Evolutionary conservation across 2,329 filamentous ascomycete species (phyloP), one percentile per base, ranked within the genome.

Genomic region (Bipolaris zeicola): DNA sequence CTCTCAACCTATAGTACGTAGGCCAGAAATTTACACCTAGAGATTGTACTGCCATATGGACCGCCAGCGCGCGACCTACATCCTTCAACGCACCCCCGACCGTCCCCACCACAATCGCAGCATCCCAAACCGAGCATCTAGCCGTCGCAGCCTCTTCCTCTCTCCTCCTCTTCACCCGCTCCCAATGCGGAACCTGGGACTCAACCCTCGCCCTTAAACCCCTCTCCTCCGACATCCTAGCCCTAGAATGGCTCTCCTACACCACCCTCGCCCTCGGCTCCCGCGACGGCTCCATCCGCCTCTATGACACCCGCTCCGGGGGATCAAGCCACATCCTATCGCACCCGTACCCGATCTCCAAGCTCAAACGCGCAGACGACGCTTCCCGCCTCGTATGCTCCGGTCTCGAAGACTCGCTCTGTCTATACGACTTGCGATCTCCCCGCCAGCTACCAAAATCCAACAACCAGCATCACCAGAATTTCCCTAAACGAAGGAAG

Each of bases 221-320:
- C 6, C 45, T 66, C 1, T n/a, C 57, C 0, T 60, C 67, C 5
- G 74, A 77, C 37, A 60, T 76, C 11, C 61, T 76, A 7, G 62
- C 74, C 0, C 38, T 77, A 3, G 62, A 70, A 18, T 78, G 75
- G 76, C 60, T 76, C 2, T 67, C 62, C 1, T 58, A 63, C 10
- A 72, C 60, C 6, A 68, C 67, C 6, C 37, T 78, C 18, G 67
- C 67, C 1, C 52, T 71, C 2, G 76, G 76, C 6, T 64, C 65
- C 14, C 68, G 76, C 3, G 64, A 75, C 31, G 71, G 70, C 8
- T 67, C 57, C 3, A 70, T 80, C 3, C 58, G 62, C 16, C 61
- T 76, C 33, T 70, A 74, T 54, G 74, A 77, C 52, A 60, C 60
- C 0, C 69, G 75, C 37, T 65, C 69, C 11, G 58, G 55, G 0